These are phyloP conservation scores for Russula virescens DNA, from an alignment of 768 basidiomycete species.

Conservation along the genomic window DNA sequence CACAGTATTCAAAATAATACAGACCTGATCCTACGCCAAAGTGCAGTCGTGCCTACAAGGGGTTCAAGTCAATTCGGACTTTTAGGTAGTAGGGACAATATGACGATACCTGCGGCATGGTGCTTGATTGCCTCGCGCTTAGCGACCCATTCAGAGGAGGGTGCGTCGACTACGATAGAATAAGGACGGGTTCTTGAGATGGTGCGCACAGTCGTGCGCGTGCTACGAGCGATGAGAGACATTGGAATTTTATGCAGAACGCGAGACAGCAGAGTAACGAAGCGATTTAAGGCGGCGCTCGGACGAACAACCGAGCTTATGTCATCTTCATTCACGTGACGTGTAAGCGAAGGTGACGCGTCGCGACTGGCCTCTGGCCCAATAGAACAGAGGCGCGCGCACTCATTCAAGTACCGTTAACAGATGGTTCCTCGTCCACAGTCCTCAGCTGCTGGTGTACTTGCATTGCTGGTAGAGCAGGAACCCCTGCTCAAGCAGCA, in stretches of 20 bases:
- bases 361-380: slow-evolving; percentile 25
- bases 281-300: slow-evolving; percentile 7
- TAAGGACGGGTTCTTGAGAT: slow-evolving; percentile 32
- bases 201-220: slow-evolving; percentile 45
- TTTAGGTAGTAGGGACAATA: neutral
- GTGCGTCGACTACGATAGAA: slow-evolving; percentile 37
- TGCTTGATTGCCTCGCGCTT: slow-evolving; percentile 53
- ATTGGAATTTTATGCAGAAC: slow-evolving; percentile 13
- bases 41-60: slow-evolving; percentile 57
- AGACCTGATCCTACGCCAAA: slow-evolving; percentile 87
- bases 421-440: slow-evolving; percentile 65
- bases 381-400: slow-evolving; percentile 5
- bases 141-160: slow-evolving; percentile 41
- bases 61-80: slow-evolving; percentile 21
- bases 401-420: slow-evolving; percentile 26
- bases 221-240: slow-evolving; percentile 40
- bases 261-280: slow-evolving; percentile 8
- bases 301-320: neutral
- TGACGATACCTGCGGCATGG: slow-evolving; percentile 56
- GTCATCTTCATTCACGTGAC: slow-evolving; percentile 10
- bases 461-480: slow-evolving; percentile 87
- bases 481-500: slow-evolving; percentile 85
- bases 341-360: slow-evolving; percentile 34
- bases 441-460: slow-evolving; percentile 82
- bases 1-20: slow-evolving; percentile 22